Conservation (phyloP, 2,329 filamentous ascomycete species). For the Huntiella bhutanensis region DNA sequence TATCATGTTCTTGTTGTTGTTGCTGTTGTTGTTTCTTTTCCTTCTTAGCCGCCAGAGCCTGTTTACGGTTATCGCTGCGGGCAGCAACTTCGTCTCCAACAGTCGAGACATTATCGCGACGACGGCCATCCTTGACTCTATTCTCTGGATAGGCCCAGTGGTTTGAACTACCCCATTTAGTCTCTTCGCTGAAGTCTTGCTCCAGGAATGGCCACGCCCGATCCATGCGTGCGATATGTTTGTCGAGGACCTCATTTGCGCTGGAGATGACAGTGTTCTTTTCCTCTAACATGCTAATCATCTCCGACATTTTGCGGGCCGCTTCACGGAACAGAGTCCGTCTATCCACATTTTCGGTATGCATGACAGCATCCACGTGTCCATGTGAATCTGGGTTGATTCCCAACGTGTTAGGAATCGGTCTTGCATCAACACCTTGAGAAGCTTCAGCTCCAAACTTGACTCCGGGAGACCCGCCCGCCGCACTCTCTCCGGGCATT, state of each 20-base stretch:
- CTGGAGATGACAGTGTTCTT: conserved; percentile 94
- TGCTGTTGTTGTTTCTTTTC: conserved; percentile 48
- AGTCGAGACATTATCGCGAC: conserved; percentile 64
- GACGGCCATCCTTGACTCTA: conserved; percentile 54
- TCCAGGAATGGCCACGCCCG: conserved; percentile 75
- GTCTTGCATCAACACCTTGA: conserved; percentile 11
- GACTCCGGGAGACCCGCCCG: neutral
- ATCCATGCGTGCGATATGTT: conserved; percentile 69
- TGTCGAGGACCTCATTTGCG: conserved; percentile 73
- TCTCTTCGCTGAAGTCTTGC: conserved; percentile 80
- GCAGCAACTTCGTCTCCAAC: conserved; percentile 70
- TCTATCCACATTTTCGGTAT: conserved; percentile 27
- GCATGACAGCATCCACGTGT: conserved; percentile 1
- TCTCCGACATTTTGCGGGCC: conserved; percentile 58
- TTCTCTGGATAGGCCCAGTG: conserved; percentile 95
- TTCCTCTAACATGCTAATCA: conserved; percentile 83
- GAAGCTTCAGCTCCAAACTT: conserved; percentile 8
- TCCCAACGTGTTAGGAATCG: conserved; percentile 23
- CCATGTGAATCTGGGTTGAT: conserved; percentile 20
- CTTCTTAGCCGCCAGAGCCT: conserved; percentile 60
- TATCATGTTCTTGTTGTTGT: conserved; percentile 24
- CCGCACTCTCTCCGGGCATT: conserved; percentile 7
- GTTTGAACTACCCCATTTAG: conserved; percentile 72
- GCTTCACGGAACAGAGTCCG: conserved; percentile 63
- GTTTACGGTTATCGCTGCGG: conserved; percentile 67